Base-by-base conservation (phyloP, 345 rosid genomes). In the Rhodamnia rubescens region DNA sequence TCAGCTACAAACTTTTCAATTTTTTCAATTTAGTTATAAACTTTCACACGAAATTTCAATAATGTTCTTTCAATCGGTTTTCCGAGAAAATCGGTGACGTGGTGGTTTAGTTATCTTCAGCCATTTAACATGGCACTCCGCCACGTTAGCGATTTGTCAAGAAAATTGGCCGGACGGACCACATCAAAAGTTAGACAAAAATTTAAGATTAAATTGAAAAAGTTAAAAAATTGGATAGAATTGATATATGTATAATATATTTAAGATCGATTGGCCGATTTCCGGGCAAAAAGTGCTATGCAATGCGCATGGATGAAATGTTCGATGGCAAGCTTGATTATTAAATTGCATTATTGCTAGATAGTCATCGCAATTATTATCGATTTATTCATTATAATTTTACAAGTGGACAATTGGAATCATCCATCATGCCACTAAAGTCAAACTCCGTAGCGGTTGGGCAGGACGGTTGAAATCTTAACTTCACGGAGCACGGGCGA, bases 191-290 rank as follows among this genome's bases (percentile, higher is more conserved):
- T 69, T 36, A 36, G 1, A 1, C 1, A 69, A 69, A 61, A 0
- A 0, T 69, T 9, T 69, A 69, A 5, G 27, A 56, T 1, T 22
- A 55, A 69, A 36, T 0, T 32, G 0, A 1, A 1, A 69, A 69
- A 32, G 8, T 64, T 64, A 4, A 16, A 61, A 64, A 0, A 4
- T 1, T 16, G 7, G 14, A 32, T 69, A 32, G 5, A 69, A 69
- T 36, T 36, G 22, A 0, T 9, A 69, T 36, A 0, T 0, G 0
- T 69, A 61, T 1, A 7, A 29, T 29, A 2, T 0, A 1, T 61
- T 61, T 7, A 29, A 3, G 1, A 20, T 5, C 0, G 0, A 5
- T 69, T 11, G 47, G 12, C 7, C 13, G 18, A 32, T 8, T 36
- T 69, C 13, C 24, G 24, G 0, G 0, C 44, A 2, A 69, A 59